Percentiles rank a stretch among this genome's conserved stretches.
These are phyloP conservation scores for Cydonia oblonga DNA, from an alignment of 331 rosid species.

Conservation along the genomic window DNA sequence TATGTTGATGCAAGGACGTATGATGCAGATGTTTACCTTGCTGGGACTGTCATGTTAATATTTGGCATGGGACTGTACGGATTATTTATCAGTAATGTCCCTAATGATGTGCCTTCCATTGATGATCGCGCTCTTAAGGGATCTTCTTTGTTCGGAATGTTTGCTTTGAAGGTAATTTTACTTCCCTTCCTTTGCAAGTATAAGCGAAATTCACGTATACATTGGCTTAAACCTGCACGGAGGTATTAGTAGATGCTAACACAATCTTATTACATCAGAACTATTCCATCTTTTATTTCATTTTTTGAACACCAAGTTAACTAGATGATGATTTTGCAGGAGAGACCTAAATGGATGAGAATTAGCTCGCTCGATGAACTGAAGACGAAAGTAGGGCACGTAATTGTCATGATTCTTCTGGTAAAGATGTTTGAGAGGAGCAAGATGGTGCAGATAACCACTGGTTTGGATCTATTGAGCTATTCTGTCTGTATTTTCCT, in stretches of 20 bases:
- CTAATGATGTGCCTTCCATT: conserved; percentile 39
- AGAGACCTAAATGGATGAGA: conserved; percentile 89
- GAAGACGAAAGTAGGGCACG: conserved; percentile 93
- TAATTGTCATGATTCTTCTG: conserved; percentile 93
- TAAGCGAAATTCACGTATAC: too few relatives aligned
- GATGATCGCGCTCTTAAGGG: conserved; percentile 70
- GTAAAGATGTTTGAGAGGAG: conserved; percentile 99
- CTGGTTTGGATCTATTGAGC: conserved; percentile 70
- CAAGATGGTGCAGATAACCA: conserved; percentile 79
- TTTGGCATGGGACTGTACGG: conserved; percentile 98
- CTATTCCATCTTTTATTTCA: too few relatives aligned
- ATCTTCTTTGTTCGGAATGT: conserved; percentile 94
- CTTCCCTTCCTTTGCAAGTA: background rate
- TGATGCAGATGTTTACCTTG: conserved; percentile 95
- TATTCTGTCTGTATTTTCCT: conserved; percentile 81
- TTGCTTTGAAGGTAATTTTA: conserved; percentile 63
- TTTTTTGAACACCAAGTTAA: too few relatives aligned
- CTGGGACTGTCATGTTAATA: conserved; percentile 94
- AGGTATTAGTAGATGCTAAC: background rate
- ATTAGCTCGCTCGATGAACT: conserved; percentile 82
- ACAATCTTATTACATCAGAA: background rate
- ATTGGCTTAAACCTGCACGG: background rate
- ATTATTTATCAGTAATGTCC: conserved; percentile 68
- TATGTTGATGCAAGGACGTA: background rate
- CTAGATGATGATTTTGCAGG: conserved; percentile 31